Evolutionary conservation across 2,329 filamentous ascomycete species (phyloP).

Genomic region (Ustulina deusta): DNA sequence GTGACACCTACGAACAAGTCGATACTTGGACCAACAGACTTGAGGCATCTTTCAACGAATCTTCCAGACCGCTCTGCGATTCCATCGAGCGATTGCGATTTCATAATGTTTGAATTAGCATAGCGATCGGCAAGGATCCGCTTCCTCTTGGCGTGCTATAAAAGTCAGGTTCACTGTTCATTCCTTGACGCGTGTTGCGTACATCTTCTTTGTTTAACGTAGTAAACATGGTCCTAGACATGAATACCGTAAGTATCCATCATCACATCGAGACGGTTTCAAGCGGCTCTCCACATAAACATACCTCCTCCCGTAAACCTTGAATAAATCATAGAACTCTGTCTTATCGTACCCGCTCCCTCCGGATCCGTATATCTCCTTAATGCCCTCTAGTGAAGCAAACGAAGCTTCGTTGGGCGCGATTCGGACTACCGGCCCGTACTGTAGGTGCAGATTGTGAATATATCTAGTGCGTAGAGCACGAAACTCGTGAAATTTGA

Average conservation of each 20-base stretch:
- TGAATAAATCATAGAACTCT: constrained; percentile 72
- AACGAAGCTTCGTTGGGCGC: constrained; percentile 71
- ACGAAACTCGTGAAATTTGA: constrained; percentile 69
- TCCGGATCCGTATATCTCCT: constrained; percentile 71
- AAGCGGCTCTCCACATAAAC: constrained; percentile 27
- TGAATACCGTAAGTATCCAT: constrained; percentile 19
- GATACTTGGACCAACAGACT: constrained; percentile 58
- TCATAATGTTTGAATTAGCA: constrained; percentile 75
- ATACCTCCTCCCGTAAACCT: constrained; percentile 67
- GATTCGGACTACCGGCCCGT: constrained; percentile 69
- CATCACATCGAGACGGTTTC: no score
- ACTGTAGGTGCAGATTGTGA: constrained; percentile 65
- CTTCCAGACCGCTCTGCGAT: constrained; percentile 67
- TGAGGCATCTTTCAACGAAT: constrained; percentile 66
- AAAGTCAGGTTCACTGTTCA: constrained; percentile 21
- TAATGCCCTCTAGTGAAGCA: constrained; percentile 66
- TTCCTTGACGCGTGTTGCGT: constrained; percentile 5
- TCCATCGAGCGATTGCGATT: constrained; percentile 64
- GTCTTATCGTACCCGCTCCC: constrained; percentile 75
- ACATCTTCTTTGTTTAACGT: constrained; percentile 61
- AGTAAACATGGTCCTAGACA: constrained; percentile 68
- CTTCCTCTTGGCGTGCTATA: constrained; percentile 71
- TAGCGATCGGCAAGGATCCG: constrained; percentile 74
- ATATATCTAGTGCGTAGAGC: constrained; percentile 66
- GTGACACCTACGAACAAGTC: constrained; percentile 69